These are phyloP conservation scores for Leccinum imitatum DNA, from an alignment of 768 basidiomycete genomes.

Conservation along the genomic window DNA sequence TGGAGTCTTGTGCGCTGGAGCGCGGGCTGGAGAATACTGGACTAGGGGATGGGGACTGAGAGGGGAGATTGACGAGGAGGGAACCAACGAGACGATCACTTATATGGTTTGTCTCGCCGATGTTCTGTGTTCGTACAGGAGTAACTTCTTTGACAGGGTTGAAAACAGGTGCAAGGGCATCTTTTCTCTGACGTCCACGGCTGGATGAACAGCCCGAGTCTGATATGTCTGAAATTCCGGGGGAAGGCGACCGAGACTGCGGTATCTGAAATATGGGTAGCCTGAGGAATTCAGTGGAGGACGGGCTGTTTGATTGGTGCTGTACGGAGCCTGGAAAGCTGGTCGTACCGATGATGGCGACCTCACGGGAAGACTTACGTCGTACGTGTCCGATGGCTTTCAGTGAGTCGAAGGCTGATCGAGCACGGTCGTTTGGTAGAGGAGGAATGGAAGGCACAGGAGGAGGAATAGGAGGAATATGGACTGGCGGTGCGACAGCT, in stretches of 20 bases:
- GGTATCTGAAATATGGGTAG: constrained; percentile 39
- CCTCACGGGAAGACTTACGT: constrained; percentile 47
- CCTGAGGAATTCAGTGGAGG: constrained; percentile 33
- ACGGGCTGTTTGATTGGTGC: constrained; percentile 29
- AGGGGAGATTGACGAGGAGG: constrained; percentile 51
- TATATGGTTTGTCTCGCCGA: constrained; percentile 62
- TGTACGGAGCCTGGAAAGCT: constrained; percentile 28
- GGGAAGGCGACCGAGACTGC: constrained; percentile 35
- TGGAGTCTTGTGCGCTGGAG: constrained; percentile 29
- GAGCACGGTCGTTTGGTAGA: constrained; percentile 34
- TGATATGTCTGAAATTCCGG: constrained; percentile 31
- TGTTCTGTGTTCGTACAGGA: constrained; percentile 54
- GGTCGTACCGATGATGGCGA: constrained; percentile 53
- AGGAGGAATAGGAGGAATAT: constrained; percentile 40
- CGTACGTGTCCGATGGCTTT: constrained; percentile 37
- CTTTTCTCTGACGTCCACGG: constrained; percentile 33
- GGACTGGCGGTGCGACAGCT: constrained; percentile 72
- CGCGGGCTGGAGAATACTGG: constrained; percentile 27
- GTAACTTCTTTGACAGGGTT: constrained; percentile 31
- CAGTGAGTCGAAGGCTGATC: constrained; percentile 48
- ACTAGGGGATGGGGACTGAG: constrained; percentile 31
- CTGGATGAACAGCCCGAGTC: constrained; percentile 32
- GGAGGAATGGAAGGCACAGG: constrained; percentile 35
- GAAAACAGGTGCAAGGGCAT: constrained; percentile 33
- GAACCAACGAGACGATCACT: constrained; percentile 61